Conservation (phyloP, 345 rosid genomes). For the Rhizophora apiculata region DNA sequence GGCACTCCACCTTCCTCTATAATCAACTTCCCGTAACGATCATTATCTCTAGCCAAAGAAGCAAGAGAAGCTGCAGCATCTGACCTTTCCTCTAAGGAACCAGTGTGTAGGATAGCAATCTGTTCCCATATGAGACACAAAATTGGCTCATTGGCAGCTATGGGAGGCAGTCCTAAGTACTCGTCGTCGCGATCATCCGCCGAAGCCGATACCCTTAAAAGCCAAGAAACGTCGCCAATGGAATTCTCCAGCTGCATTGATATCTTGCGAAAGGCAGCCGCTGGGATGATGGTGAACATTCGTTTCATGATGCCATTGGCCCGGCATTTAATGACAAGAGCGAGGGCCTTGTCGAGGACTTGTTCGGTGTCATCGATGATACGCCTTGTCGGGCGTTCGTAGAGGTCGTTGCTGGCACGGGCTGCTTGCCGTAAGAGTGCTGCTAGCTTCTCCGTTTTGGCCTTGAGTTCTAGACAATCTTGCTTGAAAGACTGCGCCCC, state of each 20-base stretch:
- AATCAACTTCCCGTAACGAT: conserved; percentile 65
- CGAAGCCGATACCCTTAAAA: conserved; percentile 60
- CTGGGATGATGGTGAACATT: conserved; percentile 71
- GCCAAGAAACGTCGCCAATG: conserved; percentile 76
- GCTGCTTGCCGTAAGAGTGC: conserved; percentile 73
- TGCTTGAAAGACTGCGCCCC: conserved; percentile 72
- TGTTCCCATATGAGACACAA: conserved; percentile 87
- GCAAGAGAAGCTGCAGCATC: conserved; percentile 81
- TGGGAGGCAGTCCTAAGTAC: conserved; percentile 73
- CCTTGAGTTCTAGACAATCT: conserved; percentile 64
- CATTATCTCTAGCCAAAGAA: conserved; percentile 77
- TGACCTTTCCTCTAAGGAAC: conserved; percentile 53
- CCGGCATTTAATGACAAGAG: conserved; percentile 58
- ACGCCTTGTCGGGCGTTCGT: conserved; percentile 74
- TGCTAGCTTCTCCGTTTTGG: conserved; percentile 69
- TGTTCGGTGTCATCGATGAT: conserved; percentile 74
- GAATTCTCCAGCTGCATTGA: conserved; percentile 75
- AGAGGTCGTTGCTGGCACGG: conserved; percentile 65
- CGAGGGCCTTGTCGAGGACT: conserved; percentile 64
- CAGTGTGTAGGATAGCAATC: conserved; percentile 67
- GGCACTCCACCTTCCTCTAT: conserved; percentile 89
- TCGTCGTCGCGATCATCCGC: conserved; percentile 56
- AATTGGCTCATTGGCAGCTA: conserved; percentile 83
- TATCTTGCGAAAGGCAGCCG: conserved; percentile 66
- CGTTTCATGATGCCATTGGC: conserved; percentile 66